phyloP scores from a whole-genome alignment of 176 grass and related monocot species.

The Guadua angustifolia region DNA sequence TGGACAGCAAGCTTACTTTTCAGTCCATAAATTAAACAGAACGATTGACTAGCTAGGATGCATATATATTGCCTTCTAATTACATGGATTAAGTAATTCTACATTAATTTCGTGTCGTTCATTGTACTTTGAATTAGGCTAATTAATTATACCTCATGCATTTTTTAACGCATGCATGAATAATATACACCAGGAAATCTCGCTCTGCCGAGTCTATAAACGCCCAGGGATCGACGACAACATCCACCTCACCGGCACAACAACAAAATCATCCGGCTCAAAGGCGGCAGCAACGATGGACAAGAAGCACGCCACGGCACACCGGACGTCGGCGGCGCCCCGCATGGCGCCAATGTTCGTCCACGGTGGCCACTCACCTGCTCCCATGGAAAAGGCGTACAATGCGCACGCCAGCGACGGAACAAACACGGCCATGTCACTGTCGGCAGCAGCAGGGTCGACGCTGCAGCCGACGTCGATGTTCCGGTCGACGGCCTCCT shows the following conservation, averaged over 20 bases:
- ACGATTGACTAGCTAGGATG: neutral
- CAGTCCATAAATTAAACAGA: neutral
- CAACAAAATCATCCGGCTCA: conserved; percentile 52
- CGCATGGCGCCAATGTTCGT: conserved; percentile 52
- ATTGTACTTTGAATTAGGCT: neutral
- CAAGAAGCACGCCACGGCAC: conserved; percentile 41
- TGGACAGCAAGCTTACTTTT: neutral
- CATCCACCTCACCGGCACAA: conserved; percentile 50
- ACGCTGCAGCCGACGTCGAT: neutral
- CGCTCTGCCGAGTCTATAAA: conserved; percentile 91
- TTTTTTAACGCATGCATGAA: neutral
- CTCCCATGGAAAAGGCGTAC: conserved; percentile 38
- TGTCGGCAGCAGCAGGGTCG: neutral
- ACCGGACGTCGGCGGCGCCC: conserved; percentile 19
- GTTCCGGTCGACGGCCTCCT: conserved; percentile 57
- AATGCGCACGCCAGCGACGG: neutral
- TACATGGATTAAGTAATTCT: neutral
- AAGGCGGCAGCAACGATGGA: conserved; percentile 32
- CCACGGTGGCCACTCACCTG: conserved; percentile 27
- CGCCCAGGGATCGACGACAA: conserved; percentile 79
- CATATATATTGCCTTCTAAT: neutral
- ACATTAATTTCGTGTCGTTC: neutral
- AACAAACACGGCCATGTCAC: conserved; percentile 21
- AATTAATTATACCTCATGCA: neutral
- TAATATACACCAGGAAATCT: conserved; percentile 63